Base-by-base conservation (phyloP, 2,329 filamentous ascomycete genomes). In the Aspergillus fijiensis region DNA sequence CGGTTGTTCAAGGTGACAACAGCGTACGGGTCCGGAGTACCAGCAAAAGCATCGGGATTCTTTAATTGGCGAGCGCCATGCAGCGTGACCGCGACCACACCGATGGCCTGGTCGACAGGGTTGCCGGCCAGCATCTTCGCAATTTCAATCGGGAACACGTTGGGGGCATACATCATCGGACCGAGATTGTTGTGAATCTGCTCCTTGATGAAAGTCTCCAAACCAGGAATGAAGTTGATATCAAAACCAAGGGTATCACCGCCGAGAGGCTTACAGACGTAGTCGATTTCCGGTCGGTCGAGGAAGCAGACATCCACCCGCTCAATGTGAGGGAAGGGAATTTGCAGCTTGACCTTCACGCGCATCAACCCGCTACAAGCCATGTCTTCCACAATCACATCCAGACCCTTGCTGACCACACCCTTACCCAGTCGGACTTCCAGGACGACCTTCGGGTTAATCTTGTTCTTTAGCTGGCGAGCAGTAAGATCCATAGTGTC, bases 341-440 rank as follows among this genome's bases (percentile, higher is more conserved):
- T 87, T 76, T 98, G 94, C 33, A 99, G 86, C 83, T 99, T 99
- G 75, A 98, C 89, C 82, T 98, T 98, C 70, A 99, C 87, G 55
- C 94, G 88, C 93, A 99, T 97, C 67, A 96, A 83, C 56, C 95
- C 96, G 12, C 91, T 92, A 75, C 96, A 99, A 58, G 94, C 88
- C 87, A 99, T 96, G 73, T 99, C 91, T 76, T 98, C 93, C 11
- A 99, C 95, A 73, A 99, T 98, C 45, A 99, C 91, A 72, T 98
- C 93, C 59, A 99, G 84, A 51, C 94, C 94, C 76, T 98, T 98
- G 80, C 93, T 97, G 69, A 98, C 90, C 82, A 99, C 89, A 66
- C 92, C 95, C 76, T 98, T 98, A 62, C 95, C 95, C 56, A 99
- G 84, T 64, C 95, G 88, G 58, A 99, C 92, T 75, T 99, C 95